phyloP scores from a whole-genome alignment of 495 filamentous ascomycete species.

The Lepidopterella palustris region DNA sequence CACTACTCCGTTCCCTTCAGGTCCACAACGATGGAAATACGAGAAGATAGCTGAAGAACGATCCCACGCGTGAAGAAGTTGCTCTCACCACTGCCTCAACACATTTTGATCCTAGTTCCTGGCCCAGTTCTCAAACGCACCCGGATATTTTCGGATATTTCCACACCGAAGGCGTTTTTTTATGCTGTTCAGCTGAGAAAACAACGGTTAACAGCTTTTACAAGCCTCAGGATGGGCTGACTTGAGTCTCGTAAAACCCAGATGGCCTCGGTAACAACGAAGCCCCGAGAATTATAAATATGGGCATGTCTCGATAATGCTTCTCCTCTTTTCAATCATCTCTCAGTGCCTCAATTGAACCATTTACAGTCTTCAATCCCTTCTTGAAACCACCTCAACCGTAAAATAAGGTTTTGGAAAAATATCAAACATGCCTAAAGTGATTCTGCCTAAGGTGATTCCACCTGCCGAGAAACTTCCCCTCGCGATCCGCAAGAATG shows the following conservation, averaged over 20 bases:
- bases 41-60: too few relatives aligned
- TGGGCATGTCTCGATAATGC: not conserved
- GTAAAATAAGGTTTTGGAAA: too few relatives aligned
- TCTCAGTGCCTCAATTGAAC: not conserved
- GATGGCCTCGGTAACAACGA: not conserved
- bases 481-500: constrained; percentile 48
- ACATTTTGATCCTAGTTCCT: too few relatives aligned
- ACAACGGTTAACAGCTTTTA: not conserved
- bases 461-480: constrained; percentile 41
- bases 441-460: too few relatives aligned
- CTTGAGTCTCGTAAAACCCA: not conserved
- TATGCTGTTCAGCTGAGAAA: not conserved
- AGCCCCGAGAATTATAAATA: too few relatives aligned
- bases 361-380: too few relatives aligned
- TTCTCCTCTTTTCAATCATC: not conserved
- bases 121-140: not conserved
- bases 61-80: too few relatives aligned
- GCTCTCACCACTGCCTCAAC: too few relatives aligned
- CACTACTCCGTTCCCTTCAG: too few relatives aligned
- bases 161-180: not conserved
- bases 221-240: not conserved
- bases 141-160: not conserved
- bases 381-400: too few relatives aligned
- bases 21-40: too few relatives aligned
- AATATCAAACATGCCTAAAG: constrained; percentile 10